phyloP scores from a whole-genome alignment of 2,329 filamentous ascomycete genomes.

The Monilinia fructigena region DNA sequence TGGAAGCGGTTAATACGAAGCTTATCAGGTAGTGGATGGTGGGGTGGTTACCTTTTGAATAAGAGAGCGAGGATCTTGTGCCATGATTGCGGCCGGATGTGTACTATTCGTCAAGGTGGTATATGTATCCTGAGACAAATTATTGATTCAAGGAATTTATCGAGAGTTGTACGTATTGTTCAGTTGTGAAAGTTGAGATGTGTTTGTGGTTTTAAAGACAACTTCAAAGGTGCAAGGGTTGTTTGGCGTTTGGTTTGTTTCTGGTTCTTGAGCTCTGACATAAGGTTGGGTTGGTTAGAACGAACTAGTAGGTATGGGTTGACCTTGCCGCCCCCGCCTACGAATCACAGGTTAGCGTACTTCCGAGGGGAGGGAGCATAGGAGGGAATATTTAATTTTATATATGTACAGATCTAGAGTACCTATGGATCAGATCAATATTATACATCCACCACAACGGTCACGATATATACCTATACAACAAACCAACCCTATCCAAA shows the following conservation, averaged over 20 bases:
- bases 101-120: background rate
- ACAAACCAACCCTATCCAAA: background rate
- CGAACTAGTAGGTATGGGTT: background rate
- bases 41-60: slow-evolving; percentile 66
- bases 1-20: slow-evolving; percentile 25
- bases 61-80: slow-evolving; percentile 74
- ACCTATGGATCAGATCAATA: no score
- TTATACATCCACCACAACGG: background rate
- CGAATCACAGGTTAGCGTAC: slow-evolving; percentile 8
- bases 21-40: slow-evolving; percentile 36
- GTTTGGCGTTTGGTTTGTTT: background rate
- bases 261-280: slow-evolving; percentile 12
- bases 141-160: background rate
- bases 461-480: background rate
- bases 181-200: slow-evolving; percentile 43
- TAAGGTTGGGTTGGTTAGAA: background rate
- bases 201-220: slow-evolving; percentile 21
- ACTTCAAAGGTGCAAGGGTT: slow-evolving; percentile 6
- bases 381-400: background rate
- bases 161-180: slow-evolving; percentile 53
- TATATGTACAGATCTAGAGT: background rate
- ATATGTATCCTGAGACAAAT: background rate
- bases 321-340: background rate
- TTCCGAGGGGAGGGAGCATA: background rate
- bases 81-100: slow-evolving; percentile 50